Percentiles rank a stretch among this genome's conserved stretches.
Conservation (phyloP, 805 yeast genomes). For the Starmera dryadoides region DNA sequence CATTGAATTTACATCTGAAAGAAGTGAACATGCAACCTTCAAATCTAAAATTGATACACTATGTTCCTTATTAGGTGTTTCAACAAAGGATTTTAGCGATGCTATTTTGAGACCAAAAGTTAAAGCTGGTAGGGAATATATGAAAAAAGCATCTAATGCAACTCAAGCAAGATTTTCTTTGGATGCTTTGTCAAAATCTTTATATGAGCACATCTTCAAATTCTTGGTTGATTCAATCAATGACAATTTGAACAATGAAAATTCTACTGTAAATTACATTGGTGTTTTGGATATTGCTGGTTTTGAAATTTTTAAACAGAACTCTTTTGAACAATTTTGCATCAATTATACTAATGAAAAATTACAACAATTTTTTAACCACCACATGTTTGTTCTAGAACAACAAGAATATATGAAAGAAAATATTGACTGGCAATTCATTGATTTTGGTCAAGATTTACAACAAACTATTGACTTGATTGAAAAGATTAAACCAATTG, state of each 20-base stretch:
- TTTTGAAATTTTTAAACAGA: constrained; percentile 89
- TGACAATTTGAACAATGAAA: constrained; percentile 45
- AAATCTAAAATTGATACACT: constrained; percentile 44
- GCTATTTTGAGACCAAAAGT: constrained; percentile 73
- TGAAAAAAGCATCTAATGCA: constrained; percentile 72
- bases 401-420: constrained; percentile 93
- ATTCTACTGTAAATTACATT: constrained; percentile 50
- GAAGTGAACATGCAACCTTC: constrained; percentile 71
- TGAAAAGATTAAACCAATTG: constrained; percentile 67
- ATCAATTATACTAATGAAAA: constrained; percentile 97
- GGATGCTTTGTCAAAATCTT: constrained; percentile 81
- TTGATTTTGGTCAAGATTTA: constrained; percentile 91
- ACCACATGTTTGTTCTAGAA: constrained; percentile 94
- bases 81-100: constrained; percentile 42
- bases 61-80: constrained; percentile 60
- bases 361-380: constrained; percentile 95
- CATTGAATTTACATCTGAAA: constrained; percentile 58
- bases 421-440: constrained; percentile 92
- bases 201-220: constrained; percentile 81
- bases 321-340: constrained; percentile 95
- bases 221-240: constrained; percentile 73
- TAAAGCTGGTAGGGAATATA: constrained; percentile 84
- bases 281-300: constrained; percentile 98
- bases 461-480: constrained; percentile 92
- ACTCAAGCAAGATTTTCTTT: constrained; percentile 73